Evolutionary conservation across 257 asterid species (phyloP).

Genomic region (Scutellaria baicalensis): DNA sequence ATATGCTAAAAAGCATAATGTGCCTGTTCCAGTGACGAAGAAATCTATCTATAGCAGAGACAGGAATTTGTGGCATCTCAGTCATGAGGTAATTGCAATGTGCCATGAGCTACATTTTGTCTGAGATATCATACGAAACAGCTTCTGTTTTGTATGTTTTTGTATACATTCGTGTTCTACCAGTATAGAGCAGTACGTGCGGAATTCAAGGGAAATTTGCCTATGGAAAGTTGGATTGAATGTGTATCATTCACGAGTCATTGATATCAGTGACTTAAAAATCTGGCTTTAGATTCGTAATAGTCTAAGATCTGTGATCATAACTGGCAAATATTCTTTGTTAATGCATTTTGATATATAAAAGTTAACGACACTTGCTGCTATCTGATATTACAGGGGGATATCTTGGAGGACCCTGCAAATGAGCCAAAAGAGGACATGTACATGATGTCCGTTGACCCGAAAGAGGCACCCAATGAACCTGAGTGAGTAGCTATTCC

Average conservation of each 20-base stretch:
- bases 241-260: not conserved
- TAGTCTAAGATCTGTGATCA: not conserved
- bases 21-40: constrained; percentile 94
- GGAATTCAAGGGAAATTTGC: not conserved
- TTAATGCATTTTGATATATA: not conserved
- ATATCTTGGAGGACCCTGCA: constrained; percentile 88
- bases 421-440: constrained; percentile 90
- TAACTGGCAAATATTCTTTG: constrained; percentile 1
- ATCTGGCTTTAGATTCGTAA: not conserved
- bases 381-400: constrained; percentile 51
- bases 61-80: constrained; percentile 95
- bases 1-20: constrained; percentile 82
- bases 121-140: not conserved
- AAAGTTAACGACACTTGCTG: constrained; percentile 3
- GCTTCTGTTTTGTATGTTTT: not conserved
- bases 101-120: not conserved
- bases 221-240: not conserved
- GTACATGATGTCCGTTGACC: constrained; percentile 88
- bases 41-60: constrained; percentile 97
- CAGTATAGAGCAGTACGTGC: not conserved
- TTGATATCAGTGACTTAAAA: not conserved
- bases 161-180: not conserved
- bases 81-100: constrained; percentile 69
- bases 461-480: constrained; percentile 71
- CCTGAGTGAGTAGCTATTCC: constrained; percentile 57